phyloP scores from a whole-genome alignment of 176 grass and related monocot species.

The Carex pumila region DNA sequence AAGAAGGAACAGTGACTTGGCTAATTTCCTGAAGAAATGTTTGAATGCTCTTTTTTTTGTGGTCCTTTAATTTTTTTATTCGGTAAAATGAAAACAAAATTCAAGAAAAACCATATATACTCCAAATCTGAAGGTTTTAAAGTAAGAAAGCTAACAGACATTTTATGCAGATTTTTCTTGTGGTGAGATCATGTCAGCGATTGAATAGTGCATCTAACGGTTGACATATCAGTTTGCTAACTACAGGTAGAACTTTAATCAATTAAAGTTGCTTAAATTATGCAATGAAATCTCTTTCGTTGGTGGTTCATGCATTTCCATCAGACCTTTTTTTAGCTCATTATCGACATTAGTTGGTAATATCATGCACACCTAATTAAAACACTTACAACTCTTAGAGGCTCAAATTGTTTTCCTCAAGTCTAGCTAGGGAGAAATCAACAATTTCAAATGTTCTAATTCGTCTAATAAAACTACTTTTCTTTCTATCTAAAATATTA shows the following conservation, averaged over 20 bases:
- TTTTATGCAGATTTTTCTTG: background rate
- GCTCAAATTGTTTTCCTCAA: no score
- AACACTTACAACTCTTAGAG: no score
- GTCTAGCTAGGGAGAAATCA: no score
- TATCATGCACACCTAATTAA: background rate
- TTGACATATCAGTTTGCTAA: slow-evolving; percentile 18
- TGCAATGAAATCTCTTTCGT: slow-evolving; percentile 7
- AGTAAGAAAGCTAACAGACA: background rate
- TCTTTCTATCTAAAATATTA: no score
- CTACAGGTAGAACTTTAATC: slow-evolving; percentile 8
- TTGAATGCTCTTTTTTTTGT: background rate
- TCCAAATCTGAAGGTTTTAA: background rate
- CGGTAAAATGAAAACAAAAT: background rate
- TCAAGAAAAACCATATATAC: background rate
- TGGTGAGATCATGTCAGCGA: background rate
- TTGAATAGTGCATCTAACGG: slow-evolving; percentile 10
- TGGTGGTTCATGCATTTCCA: slow-evolving; percentile 19
- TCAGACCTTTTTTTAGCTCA: slow-evolving; percentile 5
- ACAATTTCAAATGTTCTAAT: no score
- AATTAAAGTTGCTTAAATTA: slow-evolving; percentile 11
- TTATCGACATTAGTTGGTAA: background rate
- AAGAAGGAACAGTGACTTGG: background rate
- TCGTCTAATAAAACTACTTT: no score
- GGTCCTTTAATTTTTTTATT: background rate
- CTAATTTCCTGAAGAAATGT: background rate